Evolutionary conservation across 1,284 basidiomycete species (phyloP).

Genomic region (Singerocomus inundabilis): DNA sequence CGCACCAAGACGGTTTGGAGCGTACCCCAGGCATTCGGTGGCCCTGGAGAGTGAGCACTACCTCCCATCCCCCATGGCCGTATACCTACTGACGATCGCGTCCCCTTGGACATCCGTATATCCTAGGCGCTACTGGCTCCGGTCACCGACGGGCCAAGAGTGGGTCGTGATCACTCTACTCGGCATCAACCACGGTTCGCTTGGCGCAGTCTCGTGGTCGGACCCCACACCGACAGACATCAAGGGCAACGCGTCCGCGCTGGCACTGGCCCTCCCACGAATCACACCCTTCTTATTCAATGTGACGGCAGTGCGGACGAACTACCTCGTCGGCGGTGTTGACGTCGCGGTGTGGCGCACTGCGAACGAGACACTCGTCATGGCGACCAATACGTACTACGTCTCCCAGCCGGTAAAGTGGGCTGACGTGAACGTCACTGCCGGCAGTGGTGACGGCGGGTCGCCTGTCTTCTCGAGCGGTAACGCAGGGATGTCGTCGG

Average conservation of each 20-base stretch:
- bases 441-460: neutral
- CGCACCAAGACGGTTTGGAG: constrained; percentile 58
- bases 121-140: constrained; percentile 61
- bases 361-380: constrained; percentile 37
- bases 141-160: constrained; percentile 65
- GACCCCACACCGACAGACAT: constrained; percentile 65
- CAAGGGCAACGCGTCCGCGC: constrained; percentile 52
- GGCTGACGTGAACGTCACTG: constrained; percentile 13
- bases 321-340: constrained; percentile 35
- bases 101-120: neutral
- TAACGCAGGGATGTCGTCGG: constrained; percentile 5
- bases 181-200: constrained; percentile 68
- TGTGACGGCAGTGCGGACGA: constrained; percentile 25
- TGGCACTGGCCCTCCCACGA: constrained; percentile 46
- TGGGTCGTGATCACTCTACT: constrained; percentile 62
- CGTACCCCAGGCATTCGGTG: constrained; percentile 75
- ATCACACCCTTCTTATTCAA: constrained; percentile 43
- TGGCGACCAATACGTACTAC: constrained; percentile 44
- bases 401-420: constrained; percentile 25
- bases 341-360: constrained; percentile 45
- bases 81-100: neutral
- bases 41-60: constrained; percentile 45
- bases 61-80: neutral
- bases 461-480: constrained; percentile 19
- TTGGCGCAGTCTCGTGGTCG: constrained; percentile 67